phyloP scores from a whole-genome alignment of 257 asterid genomes.

The Thymus mandschuricus region DNA sequence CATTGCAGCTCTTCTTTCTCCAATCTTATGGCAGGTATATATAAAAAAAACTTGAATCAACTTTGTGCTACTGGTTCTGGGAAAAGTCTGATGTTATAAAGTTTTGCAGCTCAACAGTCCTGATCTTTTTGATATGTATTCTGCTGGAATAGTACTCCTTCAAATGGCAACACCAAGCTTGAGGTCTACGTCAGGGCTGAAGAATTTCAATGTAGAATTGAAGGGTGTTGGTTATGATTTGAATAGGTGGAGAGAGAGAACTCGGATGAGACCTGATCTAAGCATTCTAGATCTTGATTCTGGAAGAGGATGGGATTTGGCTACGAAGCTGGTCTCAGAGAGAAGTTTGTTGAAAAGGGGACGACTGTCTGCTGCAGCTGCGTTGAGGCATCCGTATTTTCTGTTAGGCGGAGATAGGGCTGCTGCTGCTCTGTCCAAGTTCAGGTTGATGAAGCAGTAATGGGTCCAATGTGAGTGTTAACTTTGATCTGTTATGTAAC shows the following conservation, averaged over 20 bases:
- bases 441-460: constrained; percentile 55
- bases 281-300: constrained; percentile 89
- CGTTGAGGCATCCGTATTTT: constrained; percentile 94
- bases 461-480: no score
- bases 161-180: constrained; percentile 88
- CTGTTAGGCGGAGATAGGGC: constrained; percentile 91
- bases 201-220: constrained; percentile 78
- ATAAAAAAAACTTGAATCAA: neutral
- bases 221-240: constrained; percentile 79
- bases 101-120: constrained; percentile 83
- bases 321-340: constrained; percentile 77
- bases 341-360: constrained; percentile 64
- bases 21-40: constrained; percentile 84
- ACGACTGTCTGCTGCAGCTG: constrained; percentile 86
- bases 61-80: no score
- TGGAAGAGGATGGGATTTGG: constrained; percentile 98
- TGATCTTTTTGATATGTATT: constrained; percentile 91
- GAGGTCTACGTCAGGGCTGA: constrained; percentile 75
- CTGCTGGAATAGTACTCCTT: constrained; percentile 90
- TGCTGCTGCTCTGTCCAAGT: constrained; percentile 84
- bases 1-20: constrained; percentile 88
- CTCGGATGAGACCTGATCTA: constrained; percentile 69
- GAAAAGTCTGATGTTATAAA: neutral
- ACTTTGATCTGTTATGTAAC: no score
- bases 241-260: constrained; percentile 82